Percentiles rank a stretch among this genome's conserved stretches.
Evolutionary conservation across 148 eudicot species (phyloP).

Genomic region (Rhododendron molle): DNA sequence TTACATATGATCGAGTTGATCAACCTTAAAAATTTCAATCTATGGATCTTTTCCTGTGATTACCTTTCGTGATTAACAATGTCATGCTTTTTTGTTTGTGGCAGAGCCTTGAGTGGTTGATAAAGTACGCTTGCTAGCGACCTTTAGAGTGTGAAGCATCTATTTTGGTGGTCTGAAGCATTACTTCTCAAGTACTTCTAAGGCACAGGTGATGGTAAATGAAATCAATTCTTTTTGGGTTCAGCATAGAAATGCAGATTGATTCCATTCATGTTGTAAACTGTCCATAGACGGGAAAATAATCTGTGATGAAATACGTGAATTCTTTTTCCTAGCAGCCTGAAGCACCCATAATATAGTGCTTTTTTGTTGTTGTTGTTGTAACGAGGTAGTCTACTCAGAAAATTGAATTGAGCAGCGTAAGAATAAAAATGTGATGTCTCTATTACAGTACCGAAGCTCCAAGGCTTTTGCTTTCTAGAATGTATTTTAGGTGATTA

Average conservation of each 20-base stretch:
- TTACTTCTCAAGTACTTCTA: not conserved
- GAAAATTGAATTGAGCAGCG: not conserved
- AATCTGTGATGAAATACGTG: not conserved
- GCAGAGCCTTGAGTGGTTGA: slow-evolving; percentile 26
- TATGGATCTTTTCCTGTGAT: not conserved
- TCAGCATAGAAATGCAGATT: not conserved
- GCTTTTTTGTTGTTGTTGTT: not conserved
- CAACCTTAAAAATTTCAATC: not conserved
- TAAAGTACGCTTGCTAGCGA: slow-evolving; percentile 16
- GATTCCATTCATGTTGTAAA: not conserved
- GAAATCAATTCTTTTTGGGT: not conserved
- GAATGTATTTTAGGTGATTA: not conserved
- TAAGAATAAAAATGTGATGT: not conserved
- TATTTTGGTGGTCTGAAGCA: not conserved
- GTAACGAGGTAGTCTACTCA: not conserved
- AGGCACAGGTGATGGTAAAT: not conserved
- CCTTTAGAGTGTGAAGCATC: not conserved
- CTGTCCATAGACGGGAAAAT: not conserved
- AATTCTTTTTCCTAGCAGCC: not conserved
- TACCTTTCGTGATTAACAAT: not conserved
- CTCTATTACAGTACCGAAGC: not conserved
- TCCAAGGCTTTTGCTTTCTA: not conserved
- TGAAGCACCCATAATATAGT: not conserved
- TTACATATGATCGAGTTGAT: not conserved
- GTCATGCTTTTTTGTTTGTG: not conserved